Conservation (phyloP, 306 rosid genomes). For the Lithocarpus polystachyus region DNA sequence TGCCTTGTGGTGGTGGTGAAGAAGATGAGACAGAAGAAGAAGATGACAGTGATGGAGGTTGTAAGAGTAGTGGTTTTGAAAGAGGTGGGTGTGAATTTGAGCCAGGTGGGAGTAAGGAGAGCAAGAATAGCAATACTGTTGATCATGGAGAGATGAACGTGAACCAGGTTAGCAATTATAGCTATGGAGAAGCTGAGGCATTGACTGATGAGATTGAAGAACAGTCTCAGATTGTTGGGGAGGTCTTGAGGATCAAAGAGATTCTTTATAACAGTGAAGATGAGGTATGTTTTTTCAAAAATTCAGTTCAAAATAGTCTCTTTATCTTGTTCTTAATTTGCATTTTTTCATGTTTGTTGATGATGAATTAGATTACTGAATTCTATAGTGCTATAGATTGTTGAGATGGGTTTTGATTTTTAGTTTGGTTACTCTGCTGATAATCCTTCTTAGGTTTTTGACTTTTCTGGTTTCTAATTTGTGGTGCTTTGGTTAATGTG, state of each 20-base stretch:
- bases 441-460: conserved; percentile 4
- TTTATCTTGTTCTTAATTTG: not conserved
- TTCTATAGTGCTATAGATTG: not conserved
- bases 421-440: conserved; percentile 12
- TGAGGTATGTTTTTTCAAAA: conserved; percentile 39
- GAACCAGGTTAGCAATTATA: conserved; percentile 51
- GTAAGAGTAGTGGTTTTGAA: conserved; percentile 36
- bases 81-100: conserved; percentile 43
- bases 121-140: conserved; percentile 56
- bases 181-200: conserved; percentile 87
- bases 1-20: conserved; percentile 28
- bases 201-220: conserved; percentile 85
- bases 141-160: conserved; percentile 44
- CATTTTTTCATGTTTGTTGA: not conserved
- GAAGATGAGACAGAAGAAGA: conserved; percentile 2
- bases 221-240: conserved; percentile 54
- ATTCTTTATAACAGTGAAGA: conserved; percentile 38
- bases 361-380: not conserved
- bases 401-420: not conserved
- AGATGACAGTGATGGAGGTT: conserved; percentile 23
- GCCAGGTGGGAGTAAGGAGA: conserved; percentile 81
- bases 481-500: conserved; percentile 28
- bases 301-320: not conserved
- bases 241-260: conserved; percentile 75
- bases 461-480: conserved; percentile 20